Evolutionary conservation across 1,139 yeast genomes (phyloP).

Genomic region (Kazachstania sp.): DNA sequence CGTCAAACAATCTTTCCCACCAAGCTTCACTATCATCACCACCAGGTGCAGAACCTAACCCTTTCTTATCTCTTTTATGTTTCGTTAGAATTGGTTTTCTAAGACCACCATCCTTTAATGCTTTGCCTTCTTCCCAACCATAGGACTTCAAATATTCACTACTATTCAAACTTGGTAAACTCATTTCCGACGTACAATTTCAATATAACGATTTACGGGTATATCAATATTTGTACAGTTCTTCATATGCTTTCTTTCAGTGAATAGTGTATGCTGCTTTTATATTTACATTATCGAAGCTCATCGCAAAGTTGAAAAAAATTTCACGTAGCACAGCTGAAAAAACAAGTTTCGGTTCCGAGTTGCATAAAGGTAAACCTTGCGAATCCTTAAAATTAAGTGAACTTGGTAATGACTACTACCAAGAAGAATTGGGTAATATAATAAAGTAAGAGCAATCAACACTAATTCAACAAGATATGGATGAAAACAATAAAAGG

Average conservation of each 20-base stretch:
- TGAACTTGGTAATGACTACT: too few relatives aligned
- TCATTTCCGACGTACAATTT: neutral
- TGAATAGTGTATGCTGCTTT: neutral
- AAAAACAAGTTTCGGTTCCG: too few relatives aligned
- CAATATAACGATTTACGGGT: neutral
- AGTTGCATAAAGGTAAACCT: too few relatives aligned
- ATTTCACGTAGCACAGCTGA: too few relatives aligned
- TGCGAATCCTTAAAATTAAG: too few relatives aligned
- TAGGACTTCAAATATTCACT: slow-evolving; percentile 60
- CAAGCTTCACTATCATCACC: slow-evolving; percentile 65
- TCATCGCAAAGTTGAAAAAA: slow-evolving; percentile 11
- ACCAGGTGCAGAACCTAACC: slow-evolving; percentile 42
- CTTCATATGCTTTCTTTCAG: neutral
- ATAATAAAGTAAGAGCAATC: too few relatives aligned
- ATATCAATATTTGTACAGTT: neutral
- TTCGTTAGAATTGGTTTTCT: slow-evolving; percentile 79
- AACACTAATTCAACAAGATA: neutral
- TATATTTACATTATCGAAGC: slow-evolving; percentile 3
- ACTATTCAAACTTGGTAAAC: slow-evolving; percentile 52
- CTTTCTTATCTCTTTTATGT: slow-evolving; percentile 85
- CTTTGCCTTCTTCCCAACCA: slow-evolving; percentile 93
- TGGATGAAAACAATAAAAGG: slow-evolving; percentile 2
- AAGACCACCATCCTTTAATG: slow-evolving; percentile 69
- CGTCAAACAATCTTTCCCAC: slow-evolving; percentile 96
- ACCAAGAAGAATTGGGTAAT: too few relatives aligned